Conservation (phyloP, 192 early-diverging fungal genomes). For the Funneliformis geosporum region DNA sequence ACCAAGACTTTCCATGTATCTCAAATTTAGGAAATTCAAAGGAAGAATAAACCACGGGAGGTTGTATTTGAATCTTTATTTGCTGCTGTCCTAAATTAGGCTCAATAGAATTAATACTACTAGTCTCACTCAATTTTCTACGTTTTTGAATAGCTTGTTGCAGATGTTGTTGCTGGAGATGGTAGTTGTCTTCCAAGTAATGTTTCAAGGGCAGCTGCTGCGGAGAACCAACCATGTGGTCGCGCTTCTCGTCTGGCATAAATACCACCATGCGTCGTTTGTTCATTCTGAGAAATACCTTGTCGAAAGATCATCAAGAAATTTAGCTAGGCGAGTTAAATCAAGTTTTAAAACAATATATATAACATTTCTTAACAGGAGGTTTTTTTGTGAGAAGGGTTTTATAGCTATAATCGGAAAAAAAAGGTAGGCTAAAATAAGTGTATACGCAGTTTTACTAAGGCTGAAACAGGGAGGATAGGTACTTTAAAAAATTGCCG, state of each 20-base stretch:
- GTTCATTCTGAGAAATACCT: slow-evolving; percentile 15
- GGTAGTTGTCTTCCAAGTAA: background rate
- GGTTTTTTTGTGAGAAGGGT: background rate
- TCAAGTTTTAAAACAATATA: background rate
- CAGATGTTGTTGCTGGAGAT: background rate
- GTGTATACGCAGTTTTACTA: background rate
- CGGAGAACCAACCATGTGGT: background rate
- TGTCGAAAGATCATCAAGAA: slow-evolving; percentile 26
- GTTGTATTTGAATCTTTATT: background rate
- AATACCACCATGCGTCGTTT: background rate
- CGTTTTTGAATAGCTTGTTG: slow-evolving; percentile 13
- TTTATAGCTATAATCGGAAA: background rate
- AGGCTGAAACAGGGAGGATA: background rate
- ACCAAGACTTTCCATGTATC: background rate
- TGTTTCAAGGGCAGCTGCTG: background rate
- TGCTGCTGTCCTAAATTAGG: background rate
- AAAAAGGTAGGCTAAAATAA: background rate
- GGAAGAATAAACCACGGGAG: background rate
- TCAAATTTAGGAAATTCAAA: background rate
- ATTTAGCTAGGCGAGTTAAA: background rate
- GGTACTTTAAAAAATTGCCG: background rate
- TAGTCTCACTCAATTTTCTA: background rate
- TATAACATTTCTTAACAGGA: slow-evolving; percentile 3
- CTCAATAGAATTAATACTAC: background rate
- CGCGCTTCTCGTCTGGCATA: background rate